A percentile compares a stretch with the other conserved stretches of the same genome.
phyloP scores from a whole-genome alignment of 2,329 filamentous ascomycete genomes.

The Talaromyces sp. region DNA sequence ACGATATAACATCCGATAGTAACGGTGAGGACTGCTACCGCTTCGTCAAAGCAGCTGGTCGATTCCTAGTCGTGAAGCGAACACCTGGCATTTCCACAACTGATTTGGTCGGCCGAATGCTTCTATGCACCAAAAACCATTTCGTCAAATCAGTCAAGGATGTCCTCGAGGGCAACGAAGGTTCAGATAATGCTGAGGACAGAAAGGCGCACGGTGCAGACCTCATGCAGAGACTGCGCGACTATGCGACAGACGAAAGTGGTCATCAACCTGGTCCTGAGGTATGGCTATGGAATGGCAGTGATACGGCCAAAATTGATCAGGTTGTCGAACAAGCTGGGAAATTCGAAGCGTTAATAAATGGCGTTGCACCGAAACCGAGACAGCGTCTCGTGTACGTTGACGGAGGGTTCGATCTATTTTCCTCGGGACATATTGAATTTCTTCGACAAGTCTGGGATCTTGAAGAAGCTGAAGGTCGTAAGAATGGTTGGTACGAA shows the following conservation, averaged over 20 bases:
- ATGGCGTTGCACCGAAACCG: slow-evolving; percentile 66
- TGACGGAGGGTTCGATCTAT: slow-evolving; percentile 93
- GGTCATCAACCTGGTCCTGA: slow-evolving; percentile 74
- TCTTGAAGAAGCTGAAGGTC: slow-evolving; percentile 67
- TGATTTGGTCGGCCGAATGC: slow-evolving; percentile 95
- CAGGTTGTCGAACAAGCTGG: slow-evolving; percentile 57
- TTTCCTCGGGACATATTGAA: slow-evolving; percentile 94
- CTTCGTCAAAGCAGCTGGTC: slow-evolving; percentile 87
- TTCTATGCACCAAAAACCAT: slow-evolving; percentile 90
- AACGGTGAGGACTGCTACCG: slow-evolving; percentile 95
- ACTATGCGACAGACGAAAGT: slow-evolving; percentile 84
- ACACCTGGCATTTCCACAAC: slow-evolving; percentile 97
- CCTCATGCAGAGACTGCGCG: slow-evolving; percentile 72
- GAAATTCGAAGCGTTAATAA: slow-evolving; percentile 64
- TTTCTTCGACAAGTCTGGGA: slow-evolving; percentile 77
- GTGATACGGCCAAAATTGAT: slow-evolving; percentile 34
- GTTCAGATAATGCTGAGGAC: slow-evolving; percentile 66
- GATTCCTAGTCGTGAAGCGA: slow-evolving; percentile 95
- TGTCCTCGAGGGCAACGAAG: slow-evolving; percentile 67
- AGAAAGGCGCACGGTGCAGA: slow-evolving; percentile 59
- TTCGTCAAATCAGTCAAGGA: slow-evolving; percentile 79
- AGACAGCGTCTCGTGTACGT: slow-evolving; percentile 91
- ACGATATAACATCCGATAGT: slow-evolving; percentile 94
- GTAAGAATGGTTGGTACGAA: slow-evolving; percentile 69
- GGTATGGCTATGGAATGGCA: slow-evolving; percentile 75